A percentile compares a stretch with the other conserved stretches of the same genome.
These are phyloP conservation scores for Boletales sp. DNA, from an alignment of 768 basidiomycete species.

Conservation along the genomic window DNA sequence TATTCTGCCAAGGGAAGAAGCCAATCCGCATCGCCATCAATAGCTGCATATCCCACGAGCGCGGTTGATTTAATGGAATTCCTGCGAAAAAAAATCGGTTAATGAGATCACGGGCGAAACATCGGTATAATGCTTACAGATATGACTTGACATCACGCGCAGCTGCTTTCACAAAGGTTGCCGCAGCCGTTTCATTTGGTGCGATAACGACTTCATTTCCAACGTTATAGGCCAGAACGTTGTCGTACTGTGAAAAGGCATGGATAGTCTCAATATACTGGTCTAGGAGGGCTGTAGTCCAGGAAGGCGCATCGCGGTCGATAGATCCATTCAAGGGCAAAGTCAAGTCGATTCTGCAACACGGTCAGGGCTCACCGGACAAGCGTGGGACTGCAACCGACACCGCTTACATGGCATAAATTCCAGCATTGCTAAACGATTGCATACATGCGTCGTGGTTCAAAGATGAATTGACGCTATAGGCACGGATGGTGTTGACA, in stretches of 20 bases:
- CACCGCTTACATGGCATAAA: slow-evolving; percentile 78
- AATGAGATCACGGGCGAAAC: not conserved
- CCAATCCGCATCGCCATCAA: slow-evolving; percentile 66
- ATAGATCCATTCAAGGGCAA: slow-evolving; percentile 85
- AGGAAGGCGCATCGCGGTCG: slow-evolving; percentile 65
- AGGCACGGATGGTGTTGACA: slow-evolving; percentile 81
- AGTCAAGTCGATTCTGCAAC: slow-evolving; percentile 74
- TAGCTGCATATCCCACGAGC: slow-evolving; percentile 83
- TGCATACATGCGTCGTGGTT: slow-evolving; percentile 90
- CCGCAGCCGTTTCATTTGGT: slow-evolving; percentile 52
- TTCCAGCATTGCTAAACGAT: slow-evolving; percentile 69
- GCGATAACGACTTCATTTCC: slow-evolving; percentile 78
- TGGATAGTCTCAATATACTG: slow-evolving; percentile 77
- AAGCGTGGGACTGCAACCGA: not conserved
- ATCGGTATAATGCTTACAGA: slow-evolving; percentile 46
- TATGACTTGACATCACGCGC: slow-evolving; percentile 87
- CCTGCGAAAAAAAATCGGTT: slow-evolving; percentile 30
- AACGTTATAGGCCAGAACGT: slow-evolving; percentile 85
- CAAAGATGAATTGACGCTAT: slow-evolving; percentile 77
- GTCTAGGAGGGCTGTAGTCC: slow-evolving; percentile 79
- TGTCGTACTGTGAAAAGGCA: slow-evolving; percentile 80
- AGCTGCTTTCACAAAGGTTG: slow-evolving; percentile 86
- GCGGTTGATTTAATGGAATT: slow-evolving; percentile 59
- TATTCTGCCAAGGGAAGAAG: slow-evolving; percentile 69
- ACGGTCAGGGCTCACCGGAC: slow-evolving; percentile 7